These are phyloP conservation scores for Dothiorella sarmentorum DNA, from an alignment of 2,329 filamentous ascomycete genomes.

Conservation along the genomic window DNA sequence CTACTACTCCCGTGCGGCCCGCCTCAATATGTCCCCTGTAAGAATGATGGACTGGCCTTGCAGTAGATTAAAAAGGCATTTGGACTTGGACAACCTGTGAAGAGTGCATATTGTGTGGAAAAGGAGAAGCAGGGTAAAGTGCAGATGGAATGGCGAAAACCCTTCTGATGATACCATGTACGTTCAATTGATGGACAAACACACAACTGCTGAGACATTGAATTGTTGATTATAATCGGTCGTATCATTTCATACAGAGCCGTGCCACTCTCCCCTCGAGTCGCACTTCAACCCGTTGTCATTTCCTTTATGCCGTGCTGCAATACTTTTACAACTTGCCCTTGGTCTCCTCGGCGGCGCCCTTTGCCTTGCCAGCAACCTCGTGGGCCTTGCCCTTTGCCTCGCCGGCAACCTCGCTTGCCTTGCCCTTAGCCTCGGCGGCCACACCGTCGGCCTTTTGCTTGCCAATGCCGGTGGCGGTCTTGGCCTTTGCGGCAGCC, in stretches of 20 bases:
- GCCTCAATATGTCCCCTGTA: too few species aligned
- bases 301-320: neutral
- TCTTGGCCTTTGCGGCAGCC: conserved; percentile 43
- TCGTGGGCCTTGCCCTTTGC: conserved; percentile 46
- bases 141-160: too few species aligned
- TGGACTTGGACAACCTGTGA: too few species aligned
- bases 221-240: neutral
- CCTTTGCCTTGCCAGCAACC: conserved; percentile 45
- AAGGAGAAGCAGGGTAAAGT: too few species aligned
- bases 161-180: too few species aligned
- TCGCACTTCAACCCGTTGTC: neutral
- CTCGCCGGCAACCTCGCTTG: conserved; percentile 41
- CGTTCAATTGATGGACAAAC: too few species aligned
- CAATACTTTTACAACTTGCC: conserved; percentile 18
- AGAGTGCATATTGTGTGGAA: too few species aligned
- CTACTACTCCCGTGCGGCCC: too few species aligned
- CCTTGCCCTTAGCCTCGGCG: conserved; percentile 39
- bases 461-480: conserved; percentile 42
- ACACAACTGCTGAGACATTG: neutral
- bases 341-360: conserved; percentile 39
- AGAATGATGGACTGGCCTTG: too few species aligned
- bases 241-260: neutral
- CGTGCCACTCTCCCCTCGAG: neutral
- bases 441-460: conserved; percentile 26
- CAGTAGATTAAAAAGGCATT: too few species aligned